Percentiles rank a stretch among this genome's conserved stretches.
Conservation (phyloP, 106 monocot species). For the Dendrobium officinale region DNA sequence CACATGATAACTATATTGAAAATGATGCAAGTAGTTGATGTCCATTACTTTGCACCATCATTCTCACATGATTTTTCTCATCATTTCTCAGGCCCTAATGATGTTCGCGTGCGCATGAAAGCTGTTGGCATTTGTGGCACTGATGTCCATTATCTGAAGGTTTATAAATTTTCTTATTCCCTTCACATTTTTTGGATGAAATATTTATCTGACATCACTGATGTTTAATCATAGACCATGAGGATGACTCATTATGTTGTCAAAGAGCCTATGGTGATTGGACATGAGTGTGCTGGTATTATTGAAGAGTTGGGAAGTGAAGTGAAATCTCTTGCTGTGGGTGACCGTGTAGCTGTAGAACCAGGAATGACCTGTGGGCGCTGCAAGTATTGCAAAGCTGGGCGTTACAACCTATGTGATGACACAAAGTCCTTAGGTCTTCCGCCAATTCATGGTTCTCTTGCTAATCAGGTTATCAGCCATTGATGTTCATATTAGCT, state of each 20-base stretch:
- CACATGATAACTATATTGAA: no score
- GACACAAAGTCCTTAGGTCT: conserved; percentile 90
- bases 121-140: conserved; percentile 98
- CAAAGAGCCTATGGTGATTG: conserved; percentile 95
- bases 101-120: conserved; percentile 86
- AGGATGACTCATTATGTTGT: conserved; percentile 72
- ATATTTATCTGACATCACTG: not conserved
- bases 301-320: conserved; percentile 83
- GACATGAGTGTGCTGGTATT: conserved; percentile 91
- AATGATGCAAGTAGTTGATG: no score
- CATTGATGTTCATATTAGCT: not conserved
- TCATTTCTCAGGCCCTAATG: conserved; percentile 49
- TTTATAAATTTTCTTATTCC: conserved; percentile 6
- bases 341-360: conserved; percentile 89
- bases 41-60: not conserved
- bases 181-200: not conserved
- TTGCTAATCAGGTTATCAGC: conserved; percentile 26
- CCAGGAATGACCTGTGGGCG: conserved; percentile 81
- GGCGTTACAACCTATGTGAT: conserved; percentile 84
- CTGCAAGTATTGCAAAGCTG: conserved; percentile 80
- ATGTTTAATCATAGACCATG: conserved; percentile 40
- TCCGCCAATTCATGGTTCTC: conserved; percentile 84
- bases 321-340: conserved; percentile 52
- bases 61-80: not conserved
- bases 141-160: conserved; percentile 98